Percentiles rank a stretch among this genome's conserved stretches.
Evolutionary conservation across 768 basidiomycete genomes (phyloP).

Genomic region (Russula emetica): DNA sequence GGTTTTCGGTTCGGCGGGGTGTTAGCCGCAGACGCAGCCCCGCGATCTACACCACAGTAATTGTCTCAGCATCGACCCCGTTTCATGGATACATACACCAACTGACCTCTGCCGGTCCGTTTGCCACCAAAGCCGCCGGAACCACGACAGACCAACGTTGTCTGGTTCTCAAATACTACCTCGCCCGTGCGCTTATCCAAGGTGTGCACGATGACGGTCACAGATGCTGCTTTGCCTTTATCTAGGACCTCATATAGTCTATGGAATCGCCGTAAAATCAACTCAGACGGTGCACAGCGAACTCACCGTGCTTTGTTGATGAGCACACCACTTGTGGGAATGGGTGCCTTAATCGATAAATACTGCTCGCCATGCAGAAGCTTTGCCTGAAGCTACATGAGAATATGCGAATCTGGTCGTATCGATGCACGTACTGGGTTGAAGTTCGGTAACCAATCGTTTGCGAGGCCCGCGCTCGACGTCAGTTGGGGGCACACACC

Average conservation of each 20-base stretch:
- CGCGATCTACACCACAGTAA: constrained; percentile 59
- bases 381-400: constrained; percentile 58
- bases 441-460: constrained; percentile 93
- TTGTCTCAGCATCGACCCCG: neutral
- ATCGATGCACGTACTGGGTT: constrained; percentile 64
- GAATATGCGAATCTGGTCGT: constrained; percentile 8
- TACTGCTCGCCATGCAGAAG: constrained; percentile 98
- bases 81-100: constrained; percentile 3
- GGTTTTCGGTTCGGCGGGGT: constrained; percentile 75
- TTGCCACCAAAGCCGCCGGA: constrained; percentile 96
- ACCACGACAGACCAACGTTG: constrained; percentile 88
- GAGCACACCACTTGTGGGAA: constrained; percentile 80
- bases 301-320: constrained; percentile 66
- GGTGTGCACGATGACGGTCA: constrained; percentile 75
- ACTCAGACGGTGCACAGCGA: neutral
- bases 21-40: constrained; percentile 80
- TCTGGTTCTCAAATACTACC: constrained; percentile 87
- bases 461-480: constrained; percentile 57
- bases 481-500: constrained; percentile 91
- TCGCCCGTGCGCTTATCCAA: constrained; percentile 74
- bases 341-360: constrained; percentile 76
- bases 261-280: neutral
- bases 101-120: constrained; percentile 70
- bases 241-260: constrained; percentile 79
- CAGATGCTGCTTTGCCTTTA: constrained; percentile 91